A percentile compares a stretch with the other conserved stretches of the same genome.
phyloP scores from a whole-genome alignment of 1,284 basidiomycete species.

The Vanrija sp. region DNA sequence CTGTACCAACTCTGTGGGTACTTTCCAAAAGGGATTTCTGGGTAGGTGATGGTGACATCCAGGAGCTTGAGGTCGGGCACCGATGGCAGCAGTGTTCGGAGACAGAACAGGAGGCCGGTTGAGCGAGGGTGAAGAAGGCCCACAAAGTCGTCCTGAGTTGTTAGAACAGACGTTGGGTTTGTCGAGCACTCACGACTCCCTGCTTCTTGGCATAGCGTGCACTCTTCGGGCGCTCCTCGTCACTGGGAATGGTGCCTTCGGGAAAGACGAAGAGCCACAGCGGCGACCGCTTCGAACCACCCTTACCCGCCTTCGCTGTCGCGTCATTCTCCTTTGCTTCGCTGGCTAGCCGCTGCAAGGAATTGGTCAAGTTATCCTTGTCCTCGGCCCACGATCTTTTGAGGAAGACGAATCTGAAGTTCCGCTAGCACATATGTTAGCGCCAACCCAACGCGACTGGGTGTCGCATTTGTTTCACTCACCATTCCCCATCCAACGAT shows the following conservation, averaged over 20 bases:
- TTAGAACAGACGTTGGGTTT: neutral
- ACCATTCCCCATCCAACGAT: constrained; percentile 76
- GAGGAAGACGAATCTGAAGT: constrained; percentile 86
- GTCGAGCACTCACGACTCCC: constrained; percentile 48
- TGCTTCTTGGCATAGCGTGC: constrained; percentile 59
- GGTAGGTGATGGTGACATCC: constrained; percentile 87
- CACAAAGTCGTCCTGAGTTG: constrained; percentile 65
- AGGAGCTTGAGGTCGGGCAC: constrained; percentile 74
- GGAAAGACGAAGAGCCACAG: constrained; percentile 84
- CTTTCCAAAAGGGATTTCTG: constrained; percentile 58
- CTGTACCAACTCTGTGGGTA: constrained; percentile 56
- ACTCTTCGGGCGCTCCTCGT: constrained; percentile 74
- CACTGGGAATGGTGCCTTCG: constrained; percentile 84
- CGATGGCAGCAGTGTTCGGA: constrained; percentile 73
- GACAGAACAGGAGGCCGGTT: constrained; percentile 80
- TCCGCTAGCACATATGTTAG: constrained; percentile 56
- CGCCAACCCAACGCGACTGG: neutral
- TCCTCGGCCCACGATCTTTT: constrained; percentile 83
- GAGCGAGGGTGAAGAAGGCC: constrained; percentile 82
- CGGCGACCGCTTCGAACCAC: constrained; percentile 62
- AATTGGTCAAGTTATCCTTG: constrained; percentile 56
- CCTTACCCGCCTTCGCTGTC: neutral
- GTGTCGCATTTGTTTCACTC: constrained; percentile 2
- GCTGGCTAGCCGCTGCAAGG: constrained; percentile 46
- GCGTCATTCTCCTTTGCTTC: constrained; percentile 55